These are phyloP conservation scores for Tilletia walkeri DNA, from an alignment of 1,284 basidiomycete genomes.

Conservation along the genomic window DNA sequence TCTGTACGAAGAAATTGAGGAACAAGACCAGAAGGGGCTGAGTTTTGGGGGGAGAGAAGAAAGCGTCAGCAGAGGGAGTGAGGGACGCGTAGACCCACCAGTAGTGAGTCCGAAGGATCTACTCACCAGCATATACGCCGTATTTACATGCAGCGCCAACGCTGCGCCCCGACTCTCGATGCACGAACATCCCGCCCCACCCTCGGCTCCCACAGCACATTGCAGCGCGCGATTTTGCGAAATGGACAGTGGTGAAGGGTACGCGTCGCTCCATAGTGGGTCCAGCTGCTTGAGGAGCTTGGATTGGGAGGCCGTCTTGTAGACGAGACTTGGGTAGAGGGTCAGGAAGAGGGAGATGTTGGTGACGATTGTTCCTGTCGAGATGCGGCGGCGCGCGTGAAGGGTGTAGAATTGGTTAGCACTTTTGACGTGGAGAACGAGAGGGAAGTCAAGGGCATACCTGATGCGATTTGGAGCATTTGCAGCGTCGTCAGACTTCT, in stretches of 20 bases:
- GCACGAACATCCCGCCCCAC: slow-evolving; percentile 23
- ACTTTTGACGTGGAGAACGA: too few relatives aligned
- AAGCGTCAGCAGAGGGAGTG: too few relatives aligned
- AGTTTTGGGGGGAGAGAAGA: background rate
- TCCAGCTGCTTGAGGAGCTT: slow-evolving; percentile 4
- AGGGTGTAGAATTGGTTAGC: background rate
- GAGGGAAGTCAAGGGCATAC: slow-evolving; percentile 18
- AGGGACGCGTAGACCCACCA: too few relatives aligned
- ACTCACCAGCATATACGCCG: slow-evolving; percentile 45
- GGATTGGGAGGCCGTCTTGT: background rate
- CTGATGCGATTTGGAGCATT: slow-evolving; percentile 44
- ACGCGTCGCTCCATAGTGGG: slow-evolving; percentile 5
- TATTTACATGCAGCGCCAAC: slow-evolving; percentile 46
- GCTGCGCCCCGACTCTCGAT: slow-evolving; percentile 38
- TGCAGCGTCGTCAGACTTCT: slow-evolving; percentile 48
- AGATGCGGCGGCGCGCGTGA: background rate
- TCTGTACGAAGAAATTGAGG: slow-evolving; percentile 43
- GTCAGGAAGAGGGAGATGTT: slow-evolving; percentile 41
- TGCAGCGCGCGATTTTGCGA: background rate
- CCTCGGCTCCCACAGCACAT: background rate
- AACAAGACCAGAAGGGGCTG: slow-evolving; percentile 46
- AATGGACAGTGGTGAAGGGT: background rate
- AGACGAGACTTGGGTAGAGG: slow-evolving; percentile 28
- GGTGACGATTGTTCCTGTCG: slow-evolving; percentile 38
- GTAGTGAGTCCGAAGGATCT: too few relatives aligned